Evolutionary conservation across 768 basidiomycete species (phyloP).

Genomic region (Tricholoma saponaceum): DNA sequence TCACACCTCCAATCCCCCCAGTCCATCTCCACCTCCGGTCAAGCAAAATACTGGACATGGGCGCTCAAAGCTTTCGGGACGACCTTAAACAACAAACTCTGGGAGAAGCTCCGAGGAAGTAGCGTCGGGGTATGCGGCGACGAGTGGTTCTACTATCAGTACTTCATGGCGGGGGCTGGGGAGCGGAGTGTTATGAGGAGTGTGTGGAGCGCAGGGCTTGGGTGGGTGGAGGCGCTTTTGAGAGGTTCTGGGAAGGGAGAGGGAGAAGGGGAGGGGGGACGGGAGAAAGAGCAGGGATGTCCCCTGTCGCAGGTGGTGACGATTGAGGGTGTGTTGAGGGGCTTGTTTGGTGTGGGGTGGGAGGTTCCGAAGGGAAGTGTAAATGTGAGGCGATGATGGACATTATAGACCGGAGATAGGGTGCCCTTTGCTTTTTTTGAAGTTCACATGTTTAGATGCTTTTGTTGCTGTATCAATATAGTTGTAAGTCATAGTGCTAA

Average conservation of each 20-base stretch:
- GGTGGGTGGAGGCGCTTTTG: constrained; percentile 16
- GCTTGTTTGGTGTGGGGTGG: constrained; percentile 14
- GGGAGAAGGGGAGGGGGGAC: neutral
- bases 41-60: neutral
- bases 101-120: neutral
- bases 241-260: constrained; percentile 5
- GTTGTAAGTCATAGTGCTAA: too few relatives aligned
- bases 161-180: constrained; percentile 33
- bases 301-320: constrained; percentile 4
- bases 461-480: too few relatives aligned
- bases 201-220: constrained; percentile 11
- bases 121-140: constrained; percentile 27
- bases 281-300: constrained; percentile 2
- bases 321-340: constrained; percentile 10
- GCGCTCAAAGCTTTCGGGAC: neutral
- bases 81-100: neutral
- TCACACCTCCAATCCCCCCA: constrained; percentile 16
- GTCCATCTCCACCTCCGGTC: constrained; percentile 5
- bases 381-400: neutral
- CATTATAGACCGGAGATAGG: too few relatives aligned
- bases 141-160: constrained; percentile 49
- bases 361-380: constrained; percentile 6
- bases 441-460: too few relatives aligned
- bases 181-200: constrained; percentile 16
- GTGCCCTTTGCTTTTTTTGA: too few relatives aligned